Base-by-base conservation (phyloP, 2,329 filamentous ascomycete species). In the Mycosphaerella arachidis region DNA sequence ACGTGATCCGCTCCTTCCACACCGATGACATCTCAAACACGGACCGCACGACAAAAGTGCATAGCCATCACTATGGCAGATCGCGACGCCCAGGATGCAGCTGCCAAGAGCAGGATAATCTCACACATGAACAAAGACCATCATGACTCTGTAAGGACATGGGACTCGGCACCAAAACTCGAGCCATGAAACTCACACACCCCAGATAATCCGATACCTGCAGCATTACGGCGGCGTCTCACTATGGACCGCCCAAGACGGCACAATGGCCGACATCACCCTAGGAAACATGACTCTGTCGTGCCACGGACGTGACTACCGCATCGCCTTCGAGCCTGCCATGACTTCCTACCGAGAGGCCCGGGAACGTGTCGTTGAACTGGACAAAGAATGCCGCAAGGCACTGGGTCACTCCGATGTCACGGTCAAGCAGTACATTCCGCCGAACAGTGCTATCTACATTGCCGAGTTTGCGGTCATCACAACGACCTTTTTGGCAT, bases 41-140 rank as follows among this genome's bases (percentile, higher is more conserved):
- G 31, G 31, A 12, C 31, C 7, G 20, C 12, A 10, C 29, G 20
- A 16, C 24, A 50, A 18, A 50, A 18, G 10, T 50, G 46, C 46
- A 29, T 3, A 29, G 12, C 12, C 46, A 50, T 29, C 46, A 29
- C 10, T 9, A 71, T 70, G 68, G 59, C 65, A 6, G 65, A 70
- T 4, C 61, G 64, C 52, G 51, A 53, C 12, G 20, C 48, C 16
- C 60, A 77, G 64, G 79, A 82, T 56, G 76, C 75, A 43, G 79
- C 78, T 0, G 75, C 79, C 60, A 85, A 85, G 70, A 69, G 79
- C 59, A 84, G 86, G 60, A 87, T 91, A 73, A 84, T 93, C 71
- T 80, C 80, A 35, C 92, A 97, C 79, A 94, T 97, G 90, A 96
- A 97, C 77, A 79, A 79, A 48, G 89, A 93, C 74, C 93, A 96